These are phyloP conservation scores for Aspergillus indologenus DNA, from an alignment of 495 filamentous ascomycete genomes.

Conservation along the genomic window DNA sequence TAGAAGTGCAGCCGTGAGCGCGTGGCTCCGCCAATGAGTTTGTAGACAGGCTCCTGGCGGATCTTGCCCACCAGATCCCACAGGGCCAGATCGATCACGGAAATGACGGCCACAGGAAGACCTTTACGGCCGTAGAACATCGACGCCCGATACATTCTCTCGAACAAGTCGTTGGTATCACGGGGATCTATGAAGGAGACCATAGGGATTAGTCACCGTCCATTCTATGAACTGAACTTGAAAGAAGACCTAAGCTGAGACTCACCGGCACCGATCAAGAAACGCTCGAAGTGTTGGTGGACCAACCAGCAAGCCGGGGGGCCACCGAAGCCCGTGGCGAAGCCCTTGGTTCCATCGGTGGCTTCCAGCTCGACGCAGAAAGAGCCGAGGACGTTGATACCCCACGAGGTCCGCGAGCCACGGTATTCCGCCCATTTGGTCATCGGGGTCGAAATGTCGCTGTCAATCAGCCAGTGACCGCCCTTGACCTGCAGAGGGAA, in stretches of 20 bases:
- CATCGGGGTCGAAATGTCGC: conserved; percentile 87
- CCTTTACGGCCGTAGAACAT: conserved; percentile 97
- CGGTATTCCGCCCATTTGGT: conserved; percentile 85
- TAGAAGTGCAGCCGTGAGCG: conserved; percentile 81
- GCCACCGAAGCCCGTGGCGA: conserved; percentile 90
- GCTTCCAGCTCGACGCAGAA: conserved; percentile 92
- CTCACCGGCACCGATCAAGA: conserved; percentile 74
- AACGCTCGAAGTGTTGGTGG: conserved; percentile 85
- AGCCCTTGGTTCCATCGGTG: conserved; percentile 83
- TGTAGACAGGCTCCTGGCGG: conserved; percentile 88
- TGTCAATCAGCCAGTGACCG: conserved; percentile 90
- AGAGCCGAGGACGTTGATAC: conserved; percentile 90
- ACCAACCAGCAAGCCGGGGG: conserved; percentile 92
- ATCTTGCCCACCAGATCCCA: conserved; percentile 92
- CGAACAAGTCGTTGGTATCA: conserved; percentile 83
- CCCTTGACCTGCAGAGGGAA: conserved; percentile 58
- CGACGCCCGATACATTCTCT: conserved; percentile 91
- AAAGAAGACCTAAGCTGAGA: background rate
- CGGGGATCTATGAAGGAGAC: conserved; percentile 59
- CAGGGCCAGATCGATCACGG: conserved; percentile 85
- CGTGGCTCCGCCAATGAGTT: conserved; percentile 84
- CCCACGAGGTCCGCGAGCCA: conserved; percentile 84
- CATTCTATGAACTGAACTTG: background rate
- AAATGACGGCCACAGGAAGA: conserved; percentile 84
- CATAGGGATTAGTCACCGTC: background rate